Conservation (phyloP, 176 grass and related monocot species). For the Musa itinerans region DNA sequence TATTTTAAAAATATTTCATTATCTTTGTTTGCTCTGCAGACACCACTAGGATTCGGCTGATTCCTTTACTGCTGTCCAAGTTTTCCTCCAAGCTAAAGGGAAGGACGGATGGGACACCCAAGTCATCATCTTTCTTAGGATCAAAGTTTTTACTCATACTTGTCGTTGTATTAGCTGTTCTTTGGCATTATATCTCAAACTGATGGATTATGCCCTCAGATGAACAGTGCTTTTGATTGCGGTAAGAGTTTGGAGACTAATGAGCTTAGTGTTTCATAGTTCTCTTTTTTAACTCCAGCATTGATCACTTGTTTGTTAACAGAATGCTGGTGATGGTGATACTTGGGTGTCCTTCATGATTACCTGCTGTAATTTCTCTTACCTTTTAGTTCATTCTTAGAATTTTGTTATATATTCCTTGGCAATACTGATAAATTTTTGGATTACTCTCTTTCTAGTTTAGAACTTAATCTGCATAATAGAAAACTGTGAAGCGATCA, state of each 20-base stretch:
- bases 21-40: slow-evolving; percentile 14
- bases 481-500: too few relatives aligned
- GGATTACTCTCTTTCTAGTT: too few relatives aligned
- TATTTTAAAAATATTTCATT: too few relatives aligned
- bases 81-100: slow-evolving; percentile 32
- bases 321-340: too few relatives aligned
- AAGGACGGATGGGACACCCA: slow-evolving; percentile 12
- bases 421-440: too few relatives aligned
- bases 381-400: too few relatives aligned
- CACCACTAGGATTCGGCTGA: slow-evolving; percentile 17
- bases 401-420: too few relatives aligned
- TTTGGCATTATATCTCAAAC: slow-evolving; percentile 34
- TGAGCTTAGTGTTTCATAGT: background rate
- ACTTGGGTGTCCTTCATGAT: too few relatives aligned
- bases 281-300: background rate
- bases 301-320: too few relatives aligned
- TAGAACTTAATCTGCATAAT: too few relatives aligned
- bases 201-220: background rate
- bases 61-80: slow-evolving; percentile 29
- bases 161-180: slow-evolving; percentile 20
- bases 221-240: background rate
- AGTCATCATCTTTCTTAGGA: slow-evolving; percentile 7
- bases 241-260: background rate
- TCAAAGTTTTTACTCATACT: slow-evolving; percentile 32
- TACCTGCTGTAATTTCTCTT: too few relatives aligned